These are phyloP conservation scores for Aspergillus aculeatinus DNA, from an alignment of 2,329 filamentous ascomycete genomes.

Conservation along the genomic window DNA sequence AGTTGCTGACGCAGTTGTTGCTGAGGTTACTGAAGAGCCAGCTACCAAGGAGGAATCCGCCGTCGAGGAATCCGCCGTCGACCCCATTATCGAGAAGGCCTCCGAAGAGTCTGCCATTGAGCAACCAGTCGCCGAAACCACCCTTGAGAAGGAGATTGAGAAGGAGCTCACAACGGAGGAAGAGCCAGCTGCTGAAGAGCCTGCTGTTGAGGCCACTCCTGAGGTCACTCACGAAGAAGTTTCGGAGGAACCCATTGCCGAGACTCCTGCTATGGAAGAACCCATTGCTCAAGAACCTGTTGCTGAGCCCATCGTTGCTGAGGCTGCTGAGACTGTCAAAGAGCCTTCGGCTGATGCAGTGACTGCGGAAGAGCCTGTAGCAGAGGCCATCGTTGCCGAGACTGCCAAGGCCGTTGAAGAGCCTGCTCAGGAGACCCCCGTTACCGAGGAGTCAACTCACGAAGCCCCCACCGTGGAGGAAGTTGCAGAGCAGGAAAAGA, in stretches of 20 bases:
- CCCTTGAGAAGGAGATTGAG: neutral
- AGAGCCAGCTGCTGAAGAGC: conserved; percentile 1
- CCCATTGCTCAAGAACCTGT: neutral
- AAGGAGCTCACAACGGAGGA: neutral
- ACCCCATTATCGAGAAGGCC: neutral
- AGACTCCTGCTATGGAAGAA: conserved; percentile 5
- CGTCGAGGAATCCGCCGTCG: conserved; percentile 5
- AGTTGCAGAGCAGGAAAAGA: neutral
- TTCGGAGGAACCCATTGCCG: conserved; percentile 9
- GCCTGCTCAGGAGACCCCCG: neutral
- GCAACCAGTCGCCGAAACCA: neutral
- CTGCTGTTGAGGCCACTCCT: conserved; percentile 1
- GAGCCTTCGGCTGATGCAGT: conserved; percentile 5
- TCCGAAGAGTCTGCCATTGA: neutral
- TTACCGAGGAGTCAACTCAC: neutral
- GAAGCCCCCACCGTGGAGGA: conserved; percentile 5
- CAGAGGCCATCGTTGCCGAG: neutral
- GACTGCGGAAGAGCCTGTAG: neutral
- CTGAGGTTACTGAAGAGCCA: neutral
- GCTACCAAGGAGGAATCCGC: conserved; percentile 6
- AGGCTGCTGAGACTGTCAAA: conserved; percentile 5
- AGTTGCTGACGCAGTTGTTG: neutral
- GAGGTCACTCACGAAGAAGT: conserved; percentile 3
- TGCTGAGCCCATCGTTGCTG: conserved; percentile 5
- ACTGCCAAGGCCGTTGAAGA: neutral